These are phyloP conservation scores for Phytopythium delawarense DNA, from an alignment of 352 stramenopile species.

Conservation along the genomic window DNA sequence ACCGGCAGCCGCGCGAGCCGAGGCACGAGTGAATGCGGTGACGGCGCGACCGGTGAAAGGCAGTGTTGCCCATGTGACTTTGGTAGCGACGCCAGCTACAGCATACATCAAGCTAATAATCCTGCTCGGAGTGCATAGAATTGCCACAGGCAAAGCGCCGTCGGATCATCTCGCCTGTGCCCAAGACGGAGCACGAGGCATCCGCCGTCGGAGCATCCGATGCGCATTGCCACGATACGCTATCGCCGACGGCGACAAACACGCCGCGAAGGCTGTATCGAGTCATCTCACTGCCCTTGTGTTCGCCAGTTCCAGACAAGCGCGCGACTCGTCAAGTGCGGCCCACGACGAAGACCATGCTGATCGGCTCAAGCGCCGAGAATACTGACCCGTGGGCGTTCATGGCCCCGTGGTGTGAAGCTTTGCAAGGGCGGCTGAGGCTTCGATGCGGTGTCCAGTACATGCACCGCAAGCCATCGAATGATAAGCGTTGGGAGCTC, in stretches of 20 bases:
- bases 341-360: background rate
- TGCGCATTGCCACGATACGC: background rate
- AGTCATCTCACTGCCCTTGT: background rate
- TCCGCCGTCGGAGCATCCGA: background rate
- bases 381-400: background rate
- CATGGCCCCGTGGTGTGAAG: background rate
- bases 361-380: background rate
- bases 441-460: slow-evolving; percentile 1
- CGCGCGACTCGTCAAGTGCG: background rate
- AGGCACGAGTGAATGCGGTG: too few relatives aligned
- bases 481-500: slow-evolving; percentile 3
- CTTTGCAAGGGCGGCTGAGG: background rate
- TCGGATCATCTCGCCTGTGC: background rate
- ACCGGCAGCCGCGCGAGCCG: too few relatives aligned
- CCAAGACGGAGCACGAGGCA: background rate
- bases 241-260: background rate
- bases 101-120: background rate
- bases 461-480: background rate
- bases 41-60: too few relatives aligned
- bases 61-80: too few relatives aligned
- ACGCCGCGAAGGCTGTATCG: background rate
- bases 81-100: too few relatives aligned
- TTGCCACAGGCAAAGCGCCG: background rate
- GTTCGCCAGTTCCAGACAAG: background rate
- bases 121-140: background rate